A percentile compares a stretch with the other conserved stretches of the same genome.
Evolutionary conservation across 257 asterid species (phyloP).

Genomic region (Primulina eburnea): DNA sequence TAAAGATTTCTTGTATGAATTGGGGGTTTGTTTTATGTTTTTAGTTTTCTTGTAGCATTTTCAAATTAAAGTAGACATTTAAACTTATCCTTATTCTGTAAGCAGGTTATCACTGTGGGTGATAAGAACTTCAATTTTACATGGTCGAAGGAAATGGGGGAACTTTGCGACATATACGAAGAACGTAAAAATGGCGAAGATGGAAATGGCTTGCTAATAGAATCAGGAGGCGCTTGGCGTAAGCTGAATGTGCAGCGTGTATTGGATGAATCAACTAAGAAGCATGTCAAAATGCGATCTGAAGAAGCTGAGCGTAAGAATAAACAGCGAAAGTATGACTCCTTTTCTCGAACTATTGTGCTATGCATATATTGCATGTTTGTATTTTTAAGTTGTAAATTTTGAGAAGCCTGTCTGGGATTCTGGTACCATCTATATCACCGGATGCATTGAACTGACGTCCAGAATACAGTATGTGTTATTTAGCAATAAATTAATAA

Average conservation of each 20-base stretch:
- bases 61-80: not conserved
- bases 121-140: constrained; percentile 83
- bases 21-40: not conserved
- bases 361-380: constrained; percentile 6
- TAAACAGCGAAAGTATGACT: constrained; percentile 71
- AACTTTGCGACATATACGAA: constrained; percentile 88
- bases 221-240: constrained; percentile 90
- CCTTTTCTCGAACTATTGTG: constrained; percentile 20
- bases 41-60: too few relatives aligned
- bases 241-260: constrained; percentile 89
- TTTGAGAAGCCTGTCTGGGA: not conserved
- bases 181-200: constrained; percentile 86
- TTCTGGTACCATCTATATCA: constrained; percentile 3
- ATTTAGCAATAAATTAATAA: not conserved
- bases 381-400: constrained; percentile 16
- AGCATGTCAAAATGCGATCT: constrained; percentile 86
- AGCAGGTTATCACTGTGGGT: constrained; percentile 83
- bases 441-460: not conserved
- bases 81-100: not conserved
- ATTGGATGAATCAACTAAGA: constrained; percentile 86
- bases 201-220: constrained; percentile 83
- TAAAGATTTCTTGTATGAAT: not conserved
- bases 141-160: constrained; percentile 88
- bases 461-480: not conserved
- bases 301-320: constrained; percentile 87